These are phyloP conservation scores for Taiozyma sp. DNA, from an alignment of 1,139 yeast species.

Conservation along the genomic window DNA sequence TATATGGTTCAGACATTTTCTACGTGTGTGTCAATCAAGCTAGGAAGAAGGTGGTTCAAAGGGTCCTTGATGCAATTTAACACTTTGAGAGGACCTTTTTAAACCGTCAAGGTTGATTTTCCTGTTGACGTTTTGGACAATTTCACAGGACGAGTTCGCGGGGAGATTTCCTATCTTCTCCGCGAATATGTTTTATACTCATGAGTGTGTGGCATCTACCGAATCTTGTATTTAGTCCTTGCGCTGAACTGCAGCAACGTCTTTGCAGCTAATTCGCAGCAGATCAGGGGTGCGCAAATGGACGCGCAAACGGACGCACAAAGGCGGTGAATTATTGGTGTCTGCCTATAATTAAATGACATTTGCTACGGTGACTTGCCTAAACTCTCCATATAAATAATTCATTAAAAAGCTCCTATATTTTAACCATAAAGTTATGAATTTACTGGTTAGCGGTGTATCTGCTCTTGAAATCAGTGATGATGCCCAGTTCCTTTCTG, in stretches of 20 bases:
- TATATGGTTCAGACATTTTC: neutral
- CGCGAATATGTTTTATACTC: neutral
- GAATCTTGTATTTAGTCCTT: too few species aligned
- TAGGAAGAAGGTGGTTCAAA: neutral
- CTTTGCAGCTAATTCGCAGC: too few species aligned
- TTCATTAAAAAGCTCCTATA: neutral
- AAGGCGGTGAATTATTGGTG: too few species aligned
- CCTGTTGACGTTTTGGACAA: neutral
- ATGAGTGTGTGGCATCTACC: too few species aligned
- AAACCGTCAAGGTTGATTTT: neutral
- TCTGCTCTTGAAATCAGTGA: neutral
- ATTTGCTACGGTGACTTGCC: too few species aligned
- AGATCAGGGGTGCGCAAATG: too few species aligned
- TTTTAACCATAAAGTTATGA: neutral
- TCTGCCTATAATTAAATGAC: too few species aligned
- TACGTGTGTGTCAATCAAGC: neutral
- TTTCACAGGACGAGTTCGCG: neutral
- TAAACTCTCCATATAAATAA: too few species aligned
- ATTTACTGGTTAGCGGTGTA: neutral
- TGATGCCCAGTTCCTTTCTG: conserved; percentile 47
- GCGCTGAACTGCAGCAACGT: too few species aligned
- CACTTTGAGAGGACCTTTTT: neutral
- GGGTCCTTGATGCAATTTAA: neutral
- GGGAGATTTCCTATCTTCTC: too few species aligned
- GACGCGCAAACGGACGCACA: too few species aligned